Evolutionary conservation across 331 rosid species (phyloP), one percentile per base, ranked within the genome.

Genomic region (Arachis monticola): DNA sequence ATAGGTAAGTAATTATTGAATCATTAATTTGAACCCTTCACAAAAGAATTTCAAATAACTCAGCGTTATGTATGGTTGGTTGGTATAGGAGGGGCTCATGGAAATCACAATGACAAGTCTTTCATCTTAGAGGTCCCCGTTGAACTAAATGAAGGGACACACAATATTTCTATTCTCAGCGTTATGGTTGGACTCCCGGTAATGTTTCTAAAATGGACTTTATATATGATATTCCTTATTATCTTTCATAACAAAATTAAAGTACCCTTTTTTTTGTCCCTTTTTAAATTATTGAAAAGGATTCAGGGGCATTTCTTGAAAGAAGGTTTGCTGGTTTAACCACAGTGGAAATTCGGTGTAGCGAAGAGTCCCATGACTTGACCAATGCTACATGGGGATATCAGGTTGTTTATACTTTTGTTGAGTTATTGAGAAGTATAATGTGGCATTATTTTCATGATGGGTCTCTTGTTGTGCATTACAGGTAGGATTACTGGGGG

Each of bases 131-230:
- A 83, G 63, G 72, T 12, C 42, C 79, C 88, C 2, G 1, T 88
- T 9, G 14, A 12, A 2, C 75, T 88, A 44, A 72, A 42, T 48
- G 80, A 81, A 51, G 93, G 93, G 56, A 60, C 80, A 47, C 85
- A 85, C 81, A 82, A 88, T 60, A 75, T 87, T 65, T 80, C 88
- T 30, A 38, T 88, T 48, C 83, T 85, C 11, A 81, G 94, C 55
- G 91, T 83, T 60, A 85, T 87, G 85, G 94, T 85, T 57, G 94
- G 94, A 71, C 64, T 91, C 22, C 90, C 90, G 82, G 97, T 88
- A 85, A 71, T 69, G 12, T 38, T 70, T 50, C 64, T 8, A 5
- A 11, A 27, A 13, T 10, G 13, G 14, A 47, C 13, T 8, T 42
- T 3, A 38, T 5, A 53, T 8, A 35, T 3, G 1, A n/a, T 22